These are phyloP conservation scores for Musa balbisiana DNA, from an alignment of 202 grass and related monocot species.

Conservation along the genomic window DNA sequence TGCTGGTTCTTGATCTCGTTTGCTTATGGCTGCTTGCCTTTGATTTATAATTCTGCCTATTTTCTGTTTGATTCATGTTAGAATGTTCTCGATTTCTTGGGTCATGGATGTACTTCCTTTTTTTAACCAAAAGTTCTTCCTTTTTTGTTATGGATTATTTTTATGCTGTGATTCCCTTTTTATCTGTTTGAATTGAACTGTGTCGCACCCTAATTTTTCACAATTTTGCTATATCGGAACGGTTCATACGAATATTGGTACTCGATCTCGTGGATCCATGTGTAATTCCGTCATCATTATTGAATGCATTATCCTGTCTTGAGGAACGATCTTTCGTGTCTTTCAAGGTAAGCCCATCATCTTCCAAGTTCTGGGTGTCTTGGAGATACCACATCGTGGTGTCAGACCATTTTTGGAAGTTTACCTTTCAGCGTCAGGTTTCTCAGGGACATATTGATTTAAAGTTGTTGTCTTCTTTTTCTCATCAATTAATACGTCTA, in stretches of 20 bases:
- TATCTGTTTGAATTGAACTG: background rate
- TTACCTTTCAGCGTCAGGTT: background rate
- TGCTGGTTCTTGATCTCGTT: background rate
- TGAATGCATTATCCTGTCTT: background rate
- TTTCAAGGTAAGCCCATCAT: background rate
- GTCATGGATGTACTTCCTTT: background rate
- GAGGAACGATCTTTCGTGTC: background rate
- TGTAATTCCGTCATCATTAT: too few species aligned
- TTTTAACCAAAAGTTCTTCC: background rate
- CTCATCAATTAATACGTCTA: too few species aligned
- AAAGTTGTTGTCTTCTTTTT: too few species aligned
- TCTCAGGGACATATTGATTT: too few species aligned
- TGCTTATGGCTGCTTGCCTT: background rate
- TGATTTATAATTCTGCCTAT: background rate
- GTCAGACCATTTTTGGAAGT: background rate
- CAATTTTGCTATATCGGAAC: too few species aligned
- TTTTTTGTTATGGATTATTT: background rate
- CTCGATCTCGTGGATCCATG: too few species aligned
- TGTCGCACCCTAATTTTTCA: too few species aligned
- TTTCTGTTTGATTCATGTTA: background rate
- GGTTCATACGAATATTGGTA: too few species aligned
- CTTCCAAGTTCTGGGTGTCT: too few species aligned
- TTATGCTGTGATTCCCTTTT: background rate
- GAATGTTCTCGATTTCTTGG: background rate
- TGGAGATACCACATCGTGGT: background rate